phyloP scores from a whole-genome alignment of 116 monocot genomes.

The Dioscorea cayenensis region DNA sequence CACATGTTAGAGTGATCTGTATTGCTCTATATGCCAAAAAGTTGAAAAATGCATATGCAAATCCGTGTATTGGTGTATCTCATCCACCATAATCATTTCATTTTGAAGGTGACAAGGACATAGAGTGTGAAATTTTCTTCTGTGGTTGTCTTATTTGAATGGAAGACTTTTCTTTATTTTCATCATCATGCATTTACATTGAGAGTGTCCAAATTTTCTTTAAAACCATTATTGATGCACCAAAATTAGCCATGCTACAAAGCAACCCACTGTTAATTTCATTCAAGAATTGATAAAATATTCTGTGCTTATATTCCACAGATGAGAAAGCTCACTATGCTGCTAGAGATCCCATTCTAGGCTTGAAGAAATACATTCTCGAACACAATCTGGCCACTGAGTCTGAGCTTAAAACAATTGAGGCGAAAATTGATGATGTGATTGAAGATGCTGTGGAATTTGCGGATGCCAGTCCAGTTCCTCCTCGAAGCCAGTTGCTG shows the following conservation, averaged over 20 bases:
- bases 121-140: no score
- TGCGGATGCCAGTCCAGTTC: slow-evolving; percentile 60
- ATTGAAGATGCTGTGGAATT: slow-evolving; percentile 78
- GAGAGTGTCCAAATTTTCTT: no score
- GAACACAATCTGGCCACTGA: slow-evolving; percentile 50
- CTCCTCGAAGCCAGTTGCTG: slow-evolving; percentile 62
- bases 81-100: no score
- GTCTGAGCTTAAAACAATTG: slow-evolving; percentile 48
- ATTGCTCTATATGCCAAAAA: no score
- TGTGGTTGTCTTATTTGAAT: no score
- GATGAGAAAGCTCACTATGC: slow-evolving; percentile 73
- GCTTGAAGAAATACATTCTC: slow-evolving; percentile 49
- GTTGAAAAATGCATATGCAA: no score
- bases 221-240: no score
- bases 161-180: no score
- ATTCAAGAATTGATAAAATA: not conserved
- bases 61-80: no score
- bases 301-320: slow-evolving; percentile 7
- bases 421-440: slow-evolving; percentile 55
- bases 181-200: no score
- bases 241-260: not conserved
- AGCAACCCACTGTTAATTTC: not conserved
- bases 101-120: no score
- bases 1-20: no score
- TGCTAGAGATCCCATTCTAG: slow-evolving; percentile 56